Evolutionary conservation across 129 eudicot genomes (phyloP).

Genomic region (Tanacetum coccineum): DNA sequence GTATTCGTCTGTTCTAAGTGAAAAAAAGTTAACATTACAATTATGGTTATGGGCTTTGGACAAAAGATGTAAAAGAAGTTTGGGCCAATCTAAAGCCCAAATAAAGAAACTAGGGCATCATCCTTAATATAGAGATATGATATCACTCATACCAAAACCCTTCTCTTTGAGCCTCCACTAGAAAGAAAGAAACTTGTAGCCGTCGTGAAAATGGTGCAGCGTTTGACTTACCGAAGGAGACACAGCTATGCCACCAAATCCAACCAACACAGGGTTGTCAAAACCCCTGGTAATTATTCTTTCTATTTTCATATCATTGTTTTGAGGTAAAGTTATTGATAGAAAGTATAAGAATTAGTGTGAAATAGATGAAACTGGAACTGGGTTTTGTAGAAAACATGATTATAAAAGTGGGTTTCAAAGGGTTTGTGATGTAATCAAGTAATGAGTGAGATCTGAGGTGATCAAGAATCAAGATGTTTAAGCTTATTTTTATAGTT

Average conservation of each 20-base stretch:
- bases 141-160: not conserved
- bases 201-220: conserved; percentile 50
- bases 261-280: conserved; percentile 53
- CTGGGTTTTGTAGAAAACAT: too few relatives aligned
- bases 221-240: conserved; percentile 46
- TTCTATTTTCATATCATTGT: too few relatives aligned
- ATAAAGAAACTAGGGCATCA: conserved; percentile 33
- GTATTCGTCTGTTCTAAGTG: too few relatives aligned
- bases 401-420: too few relatives aligned
- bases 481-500: too few relatives aligned
- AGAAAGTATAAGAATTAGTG: too few relatives aligned
- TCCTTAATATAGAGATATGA: conserved; percentile 20
- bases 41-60: not conserved
- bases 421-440: too few relatives aligned
- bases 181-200: not conserved
- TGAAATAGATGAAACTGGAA: too few relatives aligned
- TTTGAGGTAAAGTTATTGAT: too few relatives aligned
- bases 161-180: conserved; percentile 22
- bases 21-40: too few relatives aligned
- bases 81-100: conserved; percentile 21
- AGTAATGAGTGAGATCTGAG: too few relatives aligned
- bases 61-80: not conserved
- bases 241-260: conserved; percentile 67
- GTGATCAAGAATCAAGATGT: too few relatives aligned
- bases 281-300: conserved; percentile 54